Evolutionary conservation across 768 basidiomycete genomes (phyloP), one percentile per base, ranked within the genome.

Genomic region (Steccherinum ochraceum): DNA sequence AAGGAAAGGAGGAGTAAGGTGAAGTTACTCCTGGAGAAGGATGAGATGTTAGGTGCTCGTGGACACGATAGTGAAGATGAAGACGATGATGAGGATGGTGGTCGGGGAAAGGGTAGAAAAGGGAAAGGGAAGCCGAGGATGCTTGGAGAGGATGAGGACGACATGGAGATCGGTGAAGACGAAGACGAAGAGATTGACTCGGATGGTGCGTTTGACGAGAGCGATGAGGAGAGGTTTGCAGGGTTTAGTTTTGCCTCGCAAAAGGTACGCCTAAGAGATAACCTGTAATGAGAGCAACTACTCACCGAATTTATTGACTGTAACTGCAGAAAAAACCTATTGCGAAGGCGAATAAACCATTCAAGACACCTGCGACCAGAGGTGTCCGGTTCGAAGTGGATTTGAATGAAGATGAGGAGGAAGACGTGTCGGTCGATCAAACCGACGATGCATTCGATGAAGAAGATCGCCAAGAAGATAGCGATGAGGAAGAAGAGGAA

Each of bases 141-240:
- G 44, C 73, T 89, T 55, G 83, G 70, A 40, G 59, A 68, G 58
- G 58, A 58, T 42, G 68, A 93, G 53, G 89, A 93, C 59, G 88
- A 92, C 59, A 88, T 91, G 52, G 66, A 60, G 54, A 74, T 89
- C 56, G 81, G 59, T 30, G 57, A 66, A 54, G 62, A 61, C 43
- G 69, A 93, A 55, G 91, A 93, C 60, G 89, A 93, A 61, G 89
- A 93, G 53, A 79, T 93, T 42, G 87, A 90, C 53, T 86, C 83
- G 55, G 92, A 93, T 59, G 83, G 75, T 54, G 91, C 89, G 1
- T 89, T 90, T 53, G 87, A 89, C 54, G 86, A 89, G 62, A 82
- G 79, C 50, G 89, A 90, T 26, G 83, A 83, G 51, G 89, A 93
- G n/a, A 71, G 75, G 2, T 91, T 83, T 67, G 82, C 81, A 10